Conservation (phyloP, 106 monocot species). For the Acorus calamus region DNA sequence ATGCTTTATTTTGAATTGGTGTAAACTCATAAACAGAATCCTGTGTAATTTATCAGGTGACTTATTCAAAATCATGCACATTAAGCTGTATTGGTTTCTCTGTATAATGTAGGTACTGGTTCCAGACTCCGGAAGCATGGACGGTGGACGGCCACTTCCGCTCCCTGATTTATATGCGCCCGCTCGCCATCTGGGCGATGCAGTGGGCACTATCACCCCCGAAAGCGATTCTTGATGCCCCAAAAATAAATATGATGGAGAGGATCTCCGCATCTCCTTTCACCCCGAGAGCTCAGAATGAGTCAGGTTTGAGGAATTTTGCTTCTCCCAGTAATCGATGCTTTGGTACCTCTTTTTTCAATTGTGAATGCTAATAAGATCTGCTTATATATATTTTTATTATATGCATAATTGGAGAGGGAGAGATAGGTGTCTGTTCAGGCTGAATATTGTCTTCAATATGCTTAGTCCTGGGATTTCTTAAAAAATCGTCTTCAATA, state of each 20-base stretch:
- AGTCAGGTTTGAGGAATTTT: conserved; percentile 49
- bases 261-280: conserved; percentile 51
- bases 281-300: conserved; percentile 29
- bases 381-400: too few species aligned
- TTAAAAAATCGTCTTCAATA: too few species aligned
- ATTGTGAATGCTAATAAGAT: conserved; percentile 67
- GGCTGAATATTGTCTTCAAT: too few species aligned
- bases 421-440: too few species aligned
- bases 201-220: conserved; percentile 91
- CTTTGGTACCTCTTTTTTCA: conserved; percentile 41
- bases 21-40: too few species aligned
- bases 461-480: too few species aligned
- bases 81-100: background rate
- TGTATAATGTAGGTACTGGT: conserved; percentile 66
- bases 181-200: conserved; percentile 98
- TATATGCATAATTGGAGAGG: too few species aligned
- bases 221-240: conserved; percentile 67
- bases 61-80: too few species aligned
- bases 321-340: conserved; percentile 42
- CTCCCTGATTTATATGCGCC: conserved; percentile 89
- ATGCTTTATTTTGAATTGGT: too few species aligned
- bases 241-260: conserved; percentile 81
- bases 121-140: conserved; percentile 97
- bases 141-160: conserved; percentile 93
- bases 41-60: too few species aligned